These are phyloP conservation scores for Antrodiella citrinella DNA, from an alignment of 768 basidiomycete genomes.

Conservation along the genomic window DNA sequence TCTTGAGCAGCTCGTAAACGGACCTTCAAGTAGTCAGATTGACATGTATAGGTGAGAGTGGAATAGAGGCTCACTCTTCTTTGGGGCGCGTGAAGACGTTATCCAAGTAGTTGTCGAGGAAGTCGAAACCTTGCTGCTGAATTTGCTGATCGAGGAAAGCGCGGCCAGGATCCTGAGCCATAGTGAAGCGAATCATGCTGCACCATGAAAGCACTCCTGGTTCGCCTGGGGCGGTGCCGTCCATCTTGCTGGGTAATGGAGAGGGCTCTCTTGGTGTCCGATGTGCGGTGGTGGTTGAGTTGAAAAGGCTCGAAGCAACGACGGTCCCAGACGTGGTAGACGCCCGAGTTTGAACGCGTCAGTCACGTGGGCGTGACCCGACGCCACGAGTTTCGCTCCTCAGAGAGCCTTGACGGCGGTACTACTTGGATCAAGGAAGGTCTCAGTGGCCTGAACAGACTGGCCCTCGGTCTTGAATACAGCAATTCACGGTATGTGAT, in stretches of 20 bases:
- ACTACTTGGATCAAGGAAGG: too few relatives aligned
- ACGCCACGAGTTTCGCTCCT: not conserved
- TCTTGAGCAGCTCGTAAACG: constrained; percentile 76
- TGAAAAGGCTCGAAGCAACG: too few relatives aligned
- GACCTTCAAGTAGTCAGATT: too few relatives aligned
- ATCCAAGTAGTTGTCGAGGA: constrained; percentile 72
- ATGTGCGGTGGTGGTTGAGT: too few relatives aligned
- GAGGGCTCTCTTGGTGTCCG: too few relatives aligned
- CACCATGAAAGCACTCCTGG: constrained; percentile 64
- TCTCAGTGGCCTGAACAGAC: too few relatives aligned
- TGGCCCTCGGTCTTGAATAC: too few relatives aligned
- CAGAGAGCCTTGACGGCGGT: too few relatives aligned
- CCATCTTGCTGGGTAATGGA: constrained; percentile 14
- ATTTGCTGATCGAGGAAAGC: constrained; percentile 67
- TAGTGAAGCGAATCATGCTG: constrained; percentile 53
- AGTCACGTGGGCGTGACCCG: not conserved
- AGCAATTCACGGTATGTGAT: too few relatives aligned
- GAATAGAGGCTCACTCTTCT: constrained; percentile 59
- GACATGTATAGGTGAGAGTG: too few relatives aligned
- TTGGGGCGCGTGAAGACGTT: constrained; percentile 58
- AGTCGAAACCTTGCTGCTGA: constrained; percentile 67
- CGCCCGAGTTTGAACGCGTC: not conserved
- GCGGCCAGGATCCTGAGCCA: constrained; percentile 67
- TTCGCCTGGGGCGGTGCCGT: constrained; percentile 19
- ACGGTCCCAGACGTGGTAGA: not conserved